Evolutionary conservation across 164 flowering plant species (phyloP).

Genomic region (Annona cherimola): DNA sequence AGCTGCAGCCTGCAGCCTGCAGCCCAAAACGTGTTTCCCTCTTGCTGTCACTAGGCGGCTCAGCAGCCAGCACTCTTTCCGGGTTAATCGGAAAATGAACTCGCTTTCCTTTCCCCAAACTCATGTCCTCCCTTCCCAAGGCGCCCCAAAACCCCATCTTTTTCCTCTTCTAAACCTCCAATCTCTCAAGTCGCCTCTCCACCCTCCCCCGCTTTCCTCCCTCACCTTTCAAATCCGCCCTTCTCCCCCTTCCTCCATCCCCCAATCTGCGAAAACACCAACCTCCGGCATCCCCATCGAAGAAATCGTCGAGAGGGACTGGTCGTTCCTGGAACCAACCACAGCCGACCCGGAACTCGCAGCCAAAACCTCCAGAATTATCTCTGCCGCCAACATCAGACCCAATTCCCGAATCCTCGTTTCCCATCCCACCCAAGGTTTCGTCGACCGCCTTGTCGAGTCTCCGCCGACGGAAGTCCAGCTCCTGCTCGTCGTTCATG

Average conservation of each 20-base stretch:
- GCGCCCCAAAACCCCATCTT: not conserved
- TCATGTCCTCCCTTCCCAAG: not conserved
- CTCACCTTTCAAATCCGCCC: not conserved
- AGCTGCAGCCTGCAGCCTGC: too few relatives aligned
- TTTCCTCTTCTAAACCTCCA: not conserved
- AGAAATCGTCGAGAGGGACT: slow-evolving; percentile 70
- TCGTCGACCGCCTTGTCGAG: slow-evolving; percentile 57
- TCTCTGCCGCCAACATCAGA: slow-evolving; percentile 48
- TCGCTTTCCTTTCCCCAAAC: not conserved
- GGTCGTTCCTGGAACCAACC: slow-evolving; percentile 79
- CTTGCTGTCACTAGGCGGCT: too few relatives aligned
- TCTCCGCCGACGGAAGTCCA: slow-evolving; percentile 27
- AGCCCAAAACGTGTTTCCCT: too few relatives aligned
- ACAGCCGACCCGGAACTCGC: slow-evolving; percentile 28
- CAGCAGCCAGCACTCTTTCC: not conserved
- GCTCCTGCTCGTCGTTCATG: slow-evolving; percentile 71
- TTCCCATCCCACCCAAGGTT: slow-evolving; percentile 57
- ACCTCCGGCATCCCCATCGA: slow-evolving; percentile 42
- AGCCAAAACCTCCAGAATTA: slow-evolving; percentile 38
- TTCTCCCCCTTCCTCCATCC: not conserved
- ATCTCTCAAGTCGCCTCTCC: not conserved
- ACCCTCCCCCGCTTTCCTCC: not conserved
- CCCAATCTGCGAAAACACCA: not conserved
- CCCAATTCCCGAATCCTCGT: slow-evolving; percentile 60
- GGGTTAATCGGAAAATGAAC: not conserved